Percentiles rank a stretch among this genome's conserved stretches.
Conservation (phyloP, 78 protist species). For the Emiliania huxleyi region DNA sequence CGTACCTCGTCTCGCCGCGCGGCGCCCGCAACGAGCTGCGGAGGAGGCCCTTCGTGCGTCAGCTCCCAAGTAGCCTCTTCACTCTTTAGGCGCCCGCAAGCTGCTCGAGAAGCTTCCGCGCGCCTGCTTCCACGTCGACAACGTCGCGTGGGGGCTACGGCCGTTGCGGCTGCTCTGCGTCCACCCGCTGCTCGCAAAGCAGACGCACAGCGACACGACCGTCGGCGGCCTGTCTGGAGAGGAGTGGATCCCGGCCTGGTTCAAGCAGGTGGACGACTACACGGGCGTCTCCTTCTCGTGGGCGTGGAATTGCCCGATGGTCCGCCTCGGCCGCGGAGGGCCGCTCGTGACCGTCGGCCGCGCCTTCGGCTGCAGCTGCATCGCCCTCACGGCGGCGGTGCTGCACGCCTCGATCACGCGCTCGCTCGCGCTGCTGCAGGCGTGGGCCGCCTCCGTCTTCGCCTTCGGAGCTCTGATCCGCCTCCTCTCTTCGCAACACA, state of each 20-base stretch:
- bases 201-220: background rate
- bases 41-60: no score
- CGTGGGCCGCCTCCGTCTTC: background rate
- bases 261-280: background rate
- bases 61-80: no score
- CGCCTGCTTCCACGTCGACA: background rate
- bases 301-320: background rate
- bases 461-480: background rate
- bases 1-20: background rate
- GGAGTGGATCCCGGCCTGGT: background rate
- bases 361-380: background rate
- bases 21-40: no score
- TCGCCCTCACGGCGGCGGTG: background rate
- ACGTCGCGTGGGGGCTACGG: background rate
- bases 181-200: background rate
- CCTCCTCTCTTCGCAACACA: background rate
- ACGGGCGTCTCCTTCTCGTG: background rate
- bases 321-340: background rate
- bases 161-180: background rate
- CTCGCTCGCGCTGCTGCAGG: background rate
- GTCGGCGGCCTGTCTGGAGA: background rate
- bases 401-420: background rate
- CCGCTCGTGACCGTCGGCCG: background rate
- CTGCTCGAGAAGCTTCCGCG: background rate
- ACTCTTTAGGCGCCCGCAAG: no score